phyloP scores from a whole-genome alignment of 352 stramenopile species.

The Pythium utonaiense region DNA sequence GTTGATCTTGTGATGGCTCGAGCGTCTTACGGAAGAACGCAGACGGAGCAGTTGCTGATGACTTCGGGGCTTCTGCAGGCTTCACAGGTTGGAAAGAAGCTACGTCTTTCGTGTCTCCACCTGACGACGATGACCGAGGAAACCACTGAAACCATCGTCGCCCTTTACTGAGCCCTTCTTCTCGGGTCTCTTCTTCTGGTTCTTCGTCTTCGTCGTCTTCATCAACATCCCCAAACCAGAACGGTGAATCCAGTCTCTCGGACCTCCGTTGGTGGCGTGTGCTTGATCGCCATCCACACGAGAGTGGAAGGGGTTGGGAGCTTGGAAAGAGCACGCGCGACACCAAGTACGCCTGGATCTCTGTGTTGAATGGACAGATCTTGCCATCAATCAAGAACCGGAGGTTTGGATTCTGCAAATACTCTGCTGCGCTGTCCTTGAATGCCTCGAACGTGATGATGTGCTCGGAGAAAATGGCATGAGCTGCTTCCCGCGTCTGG shows the following conservation, averaged over 20 bases:
- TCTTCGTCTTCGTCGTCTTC: slow-evolving; percentile 17
- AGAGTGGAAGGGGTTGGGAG: slow-evolving; percentile 36
- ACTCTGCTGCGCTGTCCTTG: slow-evolving; percentile 30
- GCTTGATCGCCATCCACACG: slow-evolving; percentile 12
- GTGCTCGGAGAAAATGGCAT: slow-evolving; percentile 62
- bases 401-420: slow-evolving; percentile 53
- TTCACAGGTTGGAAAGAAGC: slow-evolving; percentile 19
- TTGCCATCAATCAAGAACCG: slow-evolving; percentile 64
- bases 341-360: slow-evolving; percentile 63
- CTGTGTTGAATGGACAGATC: slow-evolving; percentile 45
- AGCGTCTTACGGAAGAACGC: slow-evolving; percentile 61
- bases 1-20: slow-evolving; percentile 49
- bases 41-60: background rate
- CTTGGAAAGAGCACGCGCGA: slow-evolving; percentile 67
- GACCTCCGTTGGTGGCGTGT: slow-evolving; percentile 5
- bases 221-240: slow-evolving; percentile 27
- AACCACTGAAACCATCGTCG: slow-evolving; percentile 34
- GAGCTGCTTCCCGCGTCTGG: slow-evolving; percentile 38
- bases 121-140: slow-evolving; percentile 17
- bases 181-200: background rate
- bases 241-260: slow-evolving; percentile 15
- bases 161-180: background rate
- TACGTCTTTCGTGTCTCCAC: background rate
- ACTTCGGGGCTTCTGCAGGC: too few species aligned
- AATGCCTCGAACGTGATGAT: slow-evolving; percentile 69